Conservation (phyloP, 768 basidiomycete genomes). For the Boletus sp. region DNA sequence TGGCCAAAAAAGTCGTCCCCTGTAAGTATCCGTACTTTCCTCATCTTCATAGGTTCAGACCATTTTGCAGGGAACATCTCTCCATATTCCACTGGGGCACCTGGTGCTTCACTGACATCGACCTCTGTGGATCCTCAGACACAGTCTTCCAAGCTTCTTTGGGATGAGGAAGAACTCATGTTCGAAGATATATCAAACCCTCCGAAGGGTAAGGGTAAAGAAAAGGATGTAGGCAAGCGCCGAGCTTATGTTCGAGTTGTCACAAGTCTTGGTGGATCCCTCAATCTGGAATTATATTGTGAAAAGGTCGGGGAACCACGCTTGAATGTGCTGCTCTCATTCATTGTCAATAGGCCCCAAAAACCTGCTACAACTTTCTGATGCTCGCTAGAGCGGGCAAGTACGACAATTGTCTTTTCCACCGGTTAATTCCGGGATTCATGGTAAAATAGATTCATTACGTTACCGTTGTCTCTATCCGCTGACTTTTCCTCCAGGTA, state of each 20-base stretch:
- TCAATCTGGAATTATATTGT: slow-evolving; percentile 82
- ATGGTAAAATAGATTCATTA: slow-evolving; percentile 57
- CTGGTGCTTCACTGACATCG: slow-evolving; percentile 91
- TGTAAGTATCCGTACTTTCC: slow-evolving; percentile 44
- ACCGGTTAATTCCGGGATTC: slow-evolving; percentile 90
- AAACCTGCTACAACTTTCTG: slow-evolving; percentile 98
- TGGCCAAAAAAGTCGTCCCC: slow-evolving; percentile 55
- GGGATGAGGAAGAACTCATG: slow-evolving; percentile 99
- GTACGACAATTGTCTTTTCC: slow-evolving; percentile 87
- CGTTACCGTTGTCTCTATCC: not conserved
- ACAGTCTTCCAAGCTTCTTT: slow-evolving; percentile 70
- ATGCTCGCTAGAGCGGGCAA: slow-evolving; percentile 89
- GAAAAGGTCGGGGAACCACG: slow-evolving; percentile 58
- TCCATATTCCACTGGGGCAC: slow-evolving; percentile 85
- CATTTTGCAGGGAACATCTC: slow-evolving; percentile 71
- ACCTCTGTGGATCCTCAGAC: slow-evolving; percentile 82
- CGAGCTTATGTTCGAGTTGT: slow-evolving; percentile 95
- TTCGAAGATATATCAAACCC: slow-evolving; percentile 88
- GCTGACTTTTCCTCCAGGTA: slow-evolving; percentile 47
- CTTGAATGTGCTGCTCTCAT: not conserved
- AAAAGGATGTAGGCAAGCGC: slow-evolving; percentile 87
- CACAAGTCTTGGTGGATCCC: slow-evolving; percentile 85
- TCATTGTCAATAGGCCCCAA: slow-evolving; percentile 68
- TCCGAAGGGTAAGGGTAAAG: slow-evolving; percentile 83
- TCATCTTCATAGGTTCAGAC: not conserved